Evolutionary conservation across 2,329 filamentous ascomycete species (phyloP).

Genomic region (Alternaria sp.): DNA sequence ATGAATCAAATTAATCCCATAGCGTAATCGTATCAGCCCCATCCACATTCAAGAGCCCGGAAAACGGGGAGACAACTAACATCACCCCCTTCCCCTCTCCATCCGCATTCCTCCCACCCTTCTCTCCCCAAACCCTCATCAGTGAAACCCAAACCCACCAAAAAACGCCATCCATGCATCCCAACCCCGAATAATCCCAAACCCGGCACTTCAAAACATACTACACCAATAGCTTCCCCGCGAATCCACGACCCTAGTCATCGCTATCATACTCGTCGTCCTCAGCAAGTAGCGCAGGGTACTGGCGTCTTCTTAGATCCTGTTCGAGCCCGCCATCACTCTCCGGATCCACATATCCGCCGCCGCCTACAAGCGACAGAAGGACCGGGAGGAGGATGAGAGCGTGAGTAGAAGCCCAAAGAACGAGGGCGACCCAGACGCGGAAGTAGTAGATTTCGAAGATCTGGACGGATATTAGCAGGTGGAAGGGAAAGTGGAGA

Average conservation of each 20-base stretch:
- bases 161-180: background rate
- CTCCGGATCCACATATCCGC: constrained; percentile 84
- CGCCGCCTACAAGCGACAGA: constrained; percentile 82
- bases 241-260: constrained; percentile 19
- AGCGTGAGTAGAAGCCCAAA: constrained; percentile 88
- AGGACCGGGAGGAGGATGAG: constrained; percentile 91
- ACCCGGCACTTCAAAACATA: background rate
- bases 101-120: no score
- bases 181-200: background rate
- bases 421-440: constrained; percentile 89
- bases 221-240: background rate
- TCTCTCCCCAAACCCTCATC: no score
- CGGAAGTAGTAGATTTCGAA: constrained; percentile 99
- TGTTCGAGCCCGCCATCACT: constrained; percentile 88
- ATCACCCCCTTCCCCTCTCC: no score
- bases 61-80: background rate
- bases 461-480: constrained; percentile 67
- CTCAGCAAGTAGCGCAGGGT: constrained; percentile 72
- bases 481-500: background rate
- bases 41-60: background rate
- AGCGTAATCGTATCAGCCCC: background rate
- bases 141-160: background rate
- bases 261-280: constrained; percentile 74
- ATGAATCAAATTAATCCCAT: background rate
- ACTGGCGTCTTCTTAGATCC: constrained; percentile 80